phyloP scores from a whole-genome alignment of 768 basidiomycete genomes.

The Tylopilus intermedius region DNA sequence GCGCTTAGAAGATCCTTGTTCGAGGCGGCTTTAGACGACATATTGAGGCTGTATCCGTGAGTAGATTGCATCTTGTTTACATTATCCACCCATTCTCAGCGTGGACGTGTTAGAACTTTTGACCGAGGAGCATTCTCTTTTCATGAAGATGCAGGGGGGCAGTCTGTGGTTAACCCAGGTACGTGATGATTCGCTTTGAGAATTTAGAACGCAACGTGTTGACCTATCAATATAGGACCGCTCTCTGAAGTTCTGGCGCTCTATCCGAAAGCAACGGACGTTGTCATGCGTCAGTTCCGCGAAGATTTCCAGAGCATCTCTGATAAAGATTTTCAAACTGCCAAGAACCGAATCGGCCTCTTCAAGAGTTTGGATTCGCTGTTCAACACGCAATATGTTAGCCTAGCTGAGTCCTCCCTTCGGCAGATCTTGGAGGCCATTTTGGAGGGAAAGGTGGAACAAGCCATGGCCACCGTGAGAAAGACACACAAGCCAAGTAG shows the following conservation, averaged over 20 bases:
- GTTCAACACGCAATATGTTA: not conserved
- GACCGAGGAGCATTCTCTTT: constrained; percentile 13
- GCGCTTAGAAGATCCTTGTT: constrained; percentile 8
- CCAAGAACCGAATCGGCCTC: constrained; percentile 16
- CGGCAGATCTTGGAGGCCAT: too few relatives aligned
- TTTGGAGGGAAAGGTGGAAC: too few relatives aligned
- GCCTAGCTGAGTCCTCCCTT: not conserved
- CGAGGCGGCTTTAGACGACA: constrained; percentile 23
- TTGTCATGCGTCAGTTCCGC: not conserved
- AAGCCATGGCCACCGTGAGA: too few relatives aligned
- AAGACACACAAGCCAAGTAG: too few relatives aligned
- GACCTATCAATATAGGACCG: too few relatives aligned
- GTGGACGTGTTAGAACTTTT: constrained; percentile 6
- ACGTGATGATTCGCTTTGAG: not conserved
- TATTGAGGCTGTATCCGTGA: constrained; percentile 23
- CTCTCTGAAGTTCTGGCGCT: not conserved
- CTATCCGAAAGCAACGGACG: constrained; percentile 14
- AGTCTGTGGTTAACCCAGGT: constrained; percentile 4
- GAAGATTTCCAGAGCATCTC: constrained; percentile 6
- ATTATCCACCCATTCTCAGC: not conserved
- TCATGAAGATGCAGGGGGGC: not conserved
- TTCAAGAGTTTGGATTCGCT: constrained; percentile 4
- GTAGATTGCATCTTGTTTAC: not conserved
- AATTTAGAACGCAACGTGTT: too few relatives aligned
- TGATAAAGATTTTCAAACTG: constrained; percentile 4